Evolutionary conservation across 345 rosid species (phyloP).

Genomic region (Salix caprea): DNA sequence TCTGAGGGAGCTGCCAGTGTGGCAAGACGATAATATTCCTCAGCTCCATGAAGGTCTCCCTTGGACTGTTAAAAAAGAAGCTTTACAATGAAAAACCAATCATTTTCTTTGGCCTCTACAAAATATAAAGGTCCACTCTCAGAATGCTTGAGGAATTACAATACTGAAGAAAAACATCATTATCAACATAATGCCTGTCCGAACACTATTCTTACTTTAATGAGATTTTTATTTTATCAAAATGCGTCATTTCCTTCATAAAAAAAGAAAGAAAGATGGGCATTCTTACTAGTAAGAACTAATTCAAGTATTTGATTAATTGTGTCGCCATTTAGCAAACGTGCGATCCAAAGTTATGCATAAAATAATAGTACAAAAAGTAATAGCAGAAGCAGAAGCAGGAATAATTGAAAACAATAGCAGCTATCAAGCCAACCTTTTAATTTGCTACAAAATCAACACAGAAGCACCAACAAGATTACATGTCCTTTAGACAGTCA

Average conservation of each 20-base stretch:
- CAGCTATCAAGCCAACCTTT: background rate
- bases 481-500: background rate
- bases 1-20: constrained; percentile 62
- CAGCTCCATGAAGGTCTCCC: constrained; percentile 71
- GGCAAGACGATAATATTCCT: constrained; percentile 60
- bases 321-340: background rate
- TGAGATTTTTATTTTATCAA: background rate
- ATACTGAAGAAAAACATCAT: background rate
- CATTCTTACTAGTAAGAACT: background rate
- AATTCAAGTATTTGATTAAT: background rate
- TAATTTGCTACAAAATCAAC: background rate
- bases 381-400: background rate
- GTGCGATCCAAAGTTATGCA: background rate
- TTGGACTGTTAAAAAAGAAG: constrained; percentile 37
- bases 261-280: background rate
- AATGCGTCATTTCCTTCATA: background rate
- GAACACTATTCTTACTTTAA: background rate
- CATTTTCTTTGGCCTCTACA: background rate
- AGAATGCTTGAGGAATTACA: background rate
- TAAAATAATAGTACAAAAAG: background rate
- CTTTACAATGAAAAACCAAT: background rate
- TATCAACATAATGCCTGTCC: background rate
- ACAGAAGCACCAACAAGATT: background rate
- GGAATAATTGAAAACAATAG: background rate
- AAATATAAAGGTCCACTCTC: constrained; percentile 1